phyloP scores from a whole-genome alignment of 805 yeast species.

The Sungouiozyma ichnusensis region DNA sequence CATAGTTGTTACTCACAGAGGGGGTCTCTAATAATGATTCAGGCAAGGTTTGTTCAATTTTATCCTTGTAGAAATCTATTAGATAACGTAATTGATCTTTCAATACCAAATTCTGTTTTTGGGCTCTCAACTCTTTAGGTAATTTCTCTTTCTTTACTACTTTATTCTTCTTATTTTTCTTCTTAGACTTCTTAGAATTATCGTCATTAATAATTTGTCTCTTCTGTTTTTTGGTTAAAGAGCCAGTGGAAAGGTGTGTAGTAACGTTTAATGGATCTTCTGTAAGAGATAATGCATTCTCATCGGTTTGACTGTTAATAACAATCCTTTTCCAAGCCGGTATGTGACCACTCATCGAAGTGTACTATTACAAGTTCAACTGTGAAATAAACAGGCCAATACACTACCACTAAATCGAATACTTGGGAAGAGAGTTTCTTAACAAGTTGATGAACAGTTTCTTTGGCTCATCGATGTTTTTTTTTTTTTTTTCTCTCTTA shows the following conservation, averaged over 20 bases:
- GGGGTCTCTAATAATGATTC: slow-evolving; percentile 10
- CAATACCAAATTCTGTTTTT: slow-evolving; percentile 18
- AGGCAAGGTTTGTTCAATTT: slow-evolving; percentile 20
- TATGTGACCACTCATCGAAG: slow-evolving; percentile 16
- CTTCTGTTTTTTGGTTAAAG: slow-evolving; percentile 24
- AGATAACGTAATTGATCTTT: slow-evolving; percentile 28
- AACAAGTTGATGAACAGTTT: neutral
- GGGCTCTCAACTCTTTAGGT: slow-evolving; percentile 19
- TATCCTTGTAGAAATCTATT: slow-evolving; percentile 24
- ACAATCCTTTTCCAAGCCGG: slow-evolving; percentile 31
- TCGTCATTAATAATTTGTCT: slow-evolving; percentile 21
- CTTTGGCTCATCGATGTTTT: slow-evolving; percentile 3
- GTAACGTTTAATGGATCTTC: slow-evolving; percentile 29
- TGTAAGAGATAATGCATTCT: slow-evolving; percentile 5
- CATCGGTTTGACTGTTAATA: slow-evolving; percentile 8
- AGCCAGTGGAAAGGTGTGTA: slow-evolving; percentile 28
- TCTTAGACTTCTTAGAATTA: slow-evolving; percentile 1
- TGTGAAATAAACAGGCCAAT: too few relatives aligned
- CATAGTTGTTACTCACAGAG: slow-evolving; percentile 17
- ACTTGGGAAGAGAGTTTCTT: neutral
- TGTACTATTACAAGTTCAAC: neutral
- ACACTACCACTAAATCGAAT: neutral
- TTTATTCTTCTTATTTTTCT: slow-evolving; percentile 11
- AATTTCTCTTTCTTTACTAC: slow-evolving; percentile 17
- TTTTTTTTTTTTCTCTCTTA: slow-evolving; percentile 1